Conservation (phyloP, 2,329 filamentous ascomycete genomes). For the Phyllosticta capitalensis region DNA sequence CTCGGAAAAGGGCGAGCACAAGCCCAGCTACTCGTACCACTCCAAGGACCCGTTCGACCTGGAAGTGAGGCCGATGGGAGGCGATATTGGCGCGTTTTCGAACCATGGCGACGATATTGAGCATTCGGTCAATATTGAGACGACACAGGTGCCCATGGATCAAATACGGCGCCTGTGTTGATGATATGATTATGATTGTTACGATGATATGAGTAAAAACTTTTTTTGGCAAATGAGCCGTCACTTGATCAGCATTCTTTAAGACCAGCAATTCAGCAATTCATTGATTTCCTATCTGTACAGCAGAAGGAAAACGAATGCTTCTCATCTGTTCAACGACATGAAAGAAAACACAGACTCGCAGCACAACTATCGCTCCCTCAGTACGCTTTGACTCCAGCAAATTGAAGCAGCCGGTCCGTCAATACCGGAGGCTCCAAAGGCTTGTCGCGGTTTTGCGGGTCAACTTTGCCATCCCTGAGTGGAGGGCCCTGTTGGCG, state of each 20-base stretch:
- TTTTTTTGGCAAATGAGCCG: background rate
- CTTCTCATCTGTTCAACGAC: too few species aligned
- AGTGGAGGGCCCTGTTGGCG: background rate
- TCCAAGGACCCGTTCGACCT: background rate
- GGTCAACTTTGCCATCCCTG: conserved; percentile 1
- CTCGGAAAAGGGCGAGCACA: background rate
- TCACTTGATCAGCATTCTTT: too few species aligned
- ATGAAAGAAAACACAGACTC: too few species aligned
- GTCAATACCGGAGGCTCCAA: conserved; percentile 1
- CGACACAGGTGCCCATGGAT: background rate
- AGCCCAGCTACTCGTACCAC: background rate
- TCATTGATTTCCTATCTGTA: too few species aligned
- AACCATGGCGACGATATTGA: background rate
- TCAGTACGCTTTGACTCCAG: too few species aligned
- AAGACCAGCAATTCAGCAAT: too few species aligned
- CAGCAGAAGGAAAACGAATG: too few species aligned
- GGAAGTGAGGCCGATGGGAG: background rate
- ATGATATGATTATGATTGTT: background rate
- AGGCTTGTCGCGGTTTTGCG: background rate
- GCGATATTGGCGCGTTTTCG: background rate
- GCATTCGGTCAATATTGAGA: background rate
- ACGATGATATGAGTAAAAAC: background rate
- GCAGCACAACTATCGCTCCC: too few species aligned
- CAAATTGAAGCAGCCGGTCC: background rate
- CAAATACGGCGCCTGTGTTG: background rate